Conservation (phyloP, 2,329 filamentous ascomycete genomes). For the Aspergillus sp. region DNA sequence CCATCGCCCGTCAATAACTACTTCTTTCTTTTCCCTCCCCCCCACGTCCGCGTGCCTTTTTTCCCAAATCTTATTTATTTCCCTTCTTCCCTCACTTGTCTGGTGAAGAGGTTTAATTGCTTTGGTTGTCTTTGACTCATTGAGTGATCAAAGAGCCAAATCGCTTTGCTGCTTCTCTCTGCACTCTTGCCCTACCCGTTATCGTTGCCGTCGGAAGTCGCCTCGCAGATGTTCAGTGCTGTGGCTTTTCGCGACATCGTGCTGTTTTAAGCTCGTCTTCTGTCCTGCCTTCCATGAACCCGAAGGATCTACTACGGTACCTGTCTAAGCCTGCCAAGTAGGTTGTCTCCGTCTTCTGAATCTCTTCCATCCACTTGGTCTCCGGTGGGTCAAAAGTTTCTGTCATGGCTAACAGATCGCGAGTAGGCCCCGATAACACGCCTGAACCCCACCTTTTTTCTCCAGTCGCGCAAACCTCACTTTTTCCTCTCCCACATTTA, state of each 20-base stretch:
- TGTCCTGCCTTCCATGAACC: conserved; percentile 74
- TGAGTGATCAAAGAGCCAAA: neutral
- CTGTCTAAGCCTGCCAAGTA: conserved; percentile 94
- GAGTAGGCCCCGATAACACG: conserved; percentile 65
- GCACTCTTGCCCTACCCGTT: conserved; percentile 11
- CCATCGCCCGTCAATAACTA: conserved; percentile 3
- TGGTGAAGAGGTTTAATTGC: conserved; percentile 1
- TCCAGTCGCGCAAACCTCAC: conserved; percentile 11
- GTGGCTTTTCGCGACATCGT: conserved; percentile 37
- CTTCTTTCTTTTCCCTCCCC: conserved; percentile 8
- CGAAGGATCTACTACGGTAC: conserved; percentile 85
- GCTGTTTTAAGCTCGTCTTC: conserved; percentile 37
- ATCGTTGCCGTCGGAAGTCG: conserved; percentile 6
- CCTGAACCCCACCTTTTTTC: conserved; percentile 28
- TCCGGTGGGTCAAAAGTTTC: neutral
- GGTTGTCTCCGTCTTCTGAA: conserved; percentile 7
- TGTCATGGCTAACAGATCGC: conserved; percentile 20
- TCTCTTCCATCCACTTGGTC: neutral
- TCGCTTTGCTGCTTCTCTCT: conserved; percentile 2
- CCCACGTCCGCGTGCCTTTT: conserved; percentile 18
- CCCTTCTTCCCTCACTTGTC: neutral
- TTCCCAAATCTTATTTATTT: conserved; percentile 5
- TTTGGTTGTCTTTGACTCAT: conserved; percentile 25
- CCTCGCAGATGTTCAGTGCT: conserved; percentile 36
- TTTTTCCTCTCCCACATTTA: conserved; percentile 21